Conservation (phyloP, 768 basidiomycete genomes). For the Mycena venus region DNA sequence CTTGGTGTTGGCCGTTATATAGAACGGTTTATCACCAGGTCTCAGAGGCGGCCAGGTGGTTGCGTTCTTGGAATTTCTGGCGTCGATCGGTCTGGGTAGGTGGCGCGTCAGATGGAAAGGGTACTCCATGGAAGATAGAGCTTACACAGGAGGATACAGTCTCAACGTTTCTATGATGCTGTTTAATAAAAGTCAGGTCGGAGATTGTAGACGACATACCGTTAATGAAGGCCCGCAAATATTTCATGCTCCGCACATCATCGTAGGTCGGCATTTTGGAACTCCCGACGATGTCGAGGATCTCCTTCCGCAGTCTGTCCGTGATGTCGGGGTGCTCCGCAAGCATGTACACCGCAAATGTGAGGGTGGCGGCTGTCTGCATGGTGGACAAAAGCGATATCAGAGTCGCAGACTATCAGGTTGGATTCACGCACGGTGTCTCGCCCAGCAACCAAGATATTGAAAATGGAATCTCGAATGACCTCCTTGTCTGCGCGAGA, state of each 20-base stretch:
- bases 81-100: background rate
- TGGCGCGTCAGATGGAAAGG: background rate
- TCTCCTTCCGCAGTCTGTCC: conserved; percentile 49
- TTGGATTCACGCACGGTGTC: conserved; percentile 47
- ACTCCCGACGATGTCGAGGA: conserved; percentile 46
- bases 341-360: conserved; percentile 53
- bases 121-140: background rate
- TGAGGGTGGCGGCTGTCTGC: conserved; percentile 50
- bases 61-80: conserved; percentile 19
- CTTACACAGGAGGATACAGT: conserved; percentile 32
- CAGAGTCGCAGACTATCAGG: background rate
- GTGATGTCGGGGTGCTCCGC: conserved; percentile 52
- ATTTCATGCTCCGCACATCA: conserved; percentile 54
- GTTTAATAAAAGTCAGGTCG: background rate
- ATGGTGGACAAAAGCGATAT: background rate
- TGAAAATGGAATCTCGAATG: conserved; percentile 37
- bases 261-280: conserved; percentile 48
- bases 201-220: background rate
- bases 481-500: conserved; percentile 35
- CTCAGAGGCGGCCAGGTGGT: conserved; percentile 16
- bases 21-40: conserved; percentile 39
- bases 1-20: conserved; percentile 44
- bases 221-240: conserved; percentile 54
- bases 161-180: conserved; percentile 22
- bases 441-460: conserved; percentile 39